These are phyloP conservation scores for Periconia sp. DNA, from an alignment of 2,329 filamentous ascomycete genomes.

Conservation along the genomic window DNA sequence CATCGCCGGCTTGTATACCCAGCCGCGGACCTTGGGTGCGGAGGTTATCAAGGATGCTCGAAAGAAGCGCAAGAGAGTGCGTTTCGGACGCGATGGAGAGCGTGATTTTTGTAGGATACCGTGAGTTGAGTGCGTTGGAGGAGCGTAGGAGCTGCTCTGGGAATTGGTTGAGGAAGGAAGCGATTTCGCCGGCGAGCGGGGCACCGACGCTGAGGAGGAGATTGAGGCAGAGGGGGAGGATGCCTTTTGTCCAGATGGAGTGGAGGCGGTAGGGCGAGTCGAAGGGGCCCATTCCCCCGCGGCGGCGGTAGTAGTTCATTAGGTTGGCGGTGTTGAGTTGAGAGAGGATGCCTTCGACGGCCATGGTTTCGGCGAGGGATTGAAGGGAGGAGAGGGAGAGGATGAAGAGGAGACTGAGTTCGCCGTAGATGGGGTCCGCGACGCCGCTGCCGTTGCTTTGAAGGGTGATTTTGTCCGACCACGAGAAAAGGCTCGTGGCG, in stretches of 20 bases:
- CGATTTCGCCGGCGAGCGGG: constrained; percentile 80
- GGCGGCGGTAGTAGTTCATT: constrained; percentile 70
- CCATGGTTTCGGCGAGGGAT: constrained; percentile 82
- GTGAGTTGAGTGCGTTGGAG: constrained; percentile 69
- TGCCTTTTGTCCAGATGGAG: constrained; percentile 83
- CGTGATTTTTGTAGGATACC: constrained; percentile 60
- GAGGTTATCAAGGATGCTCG: constrained; percentile 69
- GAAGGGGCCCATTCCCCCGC: constrained; percentile 74
- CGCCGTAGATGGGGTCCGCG: constrained; percentile 87
- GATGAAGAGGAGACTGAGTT: constrained; percentile 86
- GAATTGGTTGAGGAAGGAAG: constrained; percentile 87
- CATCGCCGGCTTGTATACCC: constrained; percentile 61
- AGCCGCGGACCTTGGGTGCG: constrained; percentile 48
- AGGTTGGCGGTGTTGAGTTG: constrained; percentile 79
- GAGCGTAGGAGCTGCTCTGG: constrained; percentile 74
- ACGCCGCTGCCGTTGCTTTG: constrained; percentile 39
- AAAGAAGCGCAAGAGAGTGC: constrained; percentile 76
- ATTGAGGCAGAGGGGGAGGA: constrained; percentile 87
- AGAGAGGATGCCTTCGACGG: constrained; percentile 79
- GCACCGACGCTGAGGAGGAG: constrained; percentile 79
- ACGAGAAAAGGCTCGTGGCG: constrained; percentile 86
- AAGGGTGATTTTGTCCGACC: constrained; percentile 80
- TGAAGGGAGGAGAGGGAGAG: constrained; percentile 83
- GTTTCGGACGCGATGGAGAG: constrained; percentile 74
- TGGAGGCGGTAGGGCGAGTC: constrained; percentile 77